Conservation (phyloP, 2,329 filamentous ascomycete species). For the Fusarium albosuccineum region DNA sequence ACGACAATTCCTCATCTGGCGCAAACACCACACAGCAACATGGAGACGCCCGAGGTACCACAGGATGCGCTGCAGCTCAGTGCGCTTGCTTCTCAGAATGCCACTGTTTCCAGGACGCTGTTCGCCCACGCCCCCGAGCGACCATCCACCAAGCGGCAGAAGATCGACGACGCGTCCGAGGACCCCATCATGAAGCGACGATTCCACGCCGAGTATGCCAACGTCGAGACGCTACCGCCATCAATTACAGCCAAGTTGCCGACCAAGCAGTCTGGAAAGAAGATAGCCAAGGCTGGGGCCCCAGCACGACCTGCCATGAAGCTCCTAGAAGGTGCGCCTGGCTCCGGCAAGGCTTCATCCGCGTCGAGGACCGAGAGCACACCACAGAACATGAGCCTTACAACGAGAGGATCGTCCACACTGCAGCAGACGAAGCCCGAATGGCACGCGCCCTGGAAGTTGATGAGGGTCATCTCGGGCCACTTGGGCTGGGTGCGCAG, state of each 20-base stretch:
- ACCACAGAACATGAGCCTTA: constrained; percentile 50
- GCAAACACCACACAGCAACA: constrained; percentile 33
- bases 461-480: constrained; percentile 97
- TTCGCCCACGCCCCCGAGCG: constrained; percentile 47
- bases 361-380: constrained; percentile 30
- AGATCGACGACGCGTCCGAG: constrained; percentile 52
- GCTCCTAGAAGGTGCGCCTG: constrained; percentile 53
- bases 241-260: constrained; percentile 85
- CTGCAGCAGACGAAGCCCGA: constrained; percentile 76
- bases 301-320: constrained; percentile 50
- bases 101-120: constrained; percentile 49
- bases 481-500: constrained; percentile 95
- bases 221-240: constrained; percentile 81
- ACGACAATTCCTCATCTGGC: constrained; percentile 17
- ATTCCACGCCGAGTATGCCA: constrained; percentile 80
- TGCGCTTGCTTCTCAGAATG: constrained; percentile 53
- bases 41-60: constrained; percentile 52
- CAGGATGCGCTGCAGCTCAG: constrained; percentile 52
- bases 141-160: constrained; percentile 54
- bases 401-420: constrained; percentile 46
- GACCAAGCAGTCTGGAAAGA: constrained; percentile 53
- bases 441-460: constrained; percentile 98
- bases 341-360: constrained; percentile 53
- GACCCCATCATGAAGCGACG: constrained; percentile 58
- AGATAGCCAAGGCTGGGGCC: constrained; percentile 63